These are phyloP conservation scores for Cytospora leucostoma DNA, from an alignment of 2,329 filamentous ascomycete species.

Conservation along the genomic window DNA sequence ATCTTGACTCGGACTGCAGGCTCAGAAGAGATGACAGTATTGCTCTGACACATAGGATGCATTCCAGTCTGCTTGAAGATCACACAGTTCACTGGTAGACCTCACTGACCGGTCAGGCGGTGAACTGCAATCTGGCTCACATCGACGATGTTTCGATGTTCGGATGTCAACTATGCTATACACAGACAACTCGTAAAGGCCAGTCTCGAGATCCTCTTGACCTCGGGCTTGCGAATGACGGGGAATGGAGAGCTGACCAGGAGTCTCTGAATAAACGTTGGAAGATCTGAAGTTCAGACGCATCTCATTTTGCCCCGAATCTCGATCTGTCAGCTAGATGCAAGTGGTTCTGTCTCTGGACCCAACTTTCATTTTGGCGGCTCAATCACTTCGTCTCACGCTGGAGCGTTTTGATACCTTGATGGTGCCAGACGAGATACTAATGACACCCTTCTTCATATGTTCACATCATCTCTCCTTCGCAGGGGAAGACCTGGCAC, in stretches of 20 bases:
- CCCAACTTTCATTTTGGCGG: neutral
- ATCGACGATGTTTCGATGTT: neutral
- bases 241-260: neutral
- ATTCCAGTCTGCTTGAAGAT: neutral
- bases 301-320: neutral
- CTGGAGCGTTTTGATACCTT: neutral
- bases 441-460: conserved; percentile 1
- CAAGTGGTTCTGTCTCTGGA: neutral
- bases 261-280: neutral
- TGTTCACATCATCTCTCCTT: neutral
- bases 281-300: neutral
- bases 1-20: conserved; percentile 6
- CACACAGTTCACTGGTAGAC: neutral
- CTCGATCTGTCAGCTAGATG: neutral
- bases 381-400: conserved; percentile 1
- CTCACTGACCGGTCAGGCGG: neutral
- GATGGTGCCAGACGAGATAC: conserved; percentile 6
- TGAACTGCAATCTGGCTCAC: neutral
- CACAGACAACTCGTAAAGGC: neutral
- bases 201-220: neutral
- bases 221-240: neutral
- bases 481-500: conserved; percentile 18
- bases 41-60: neutral
- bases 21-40: neutral
- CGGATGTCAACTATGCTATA: neutral